phyloP scores from a whole-genome alignment of 2,329 filamentous ascomycete genomes.

The Aspergillus fumigatiaffinis region DNA sequence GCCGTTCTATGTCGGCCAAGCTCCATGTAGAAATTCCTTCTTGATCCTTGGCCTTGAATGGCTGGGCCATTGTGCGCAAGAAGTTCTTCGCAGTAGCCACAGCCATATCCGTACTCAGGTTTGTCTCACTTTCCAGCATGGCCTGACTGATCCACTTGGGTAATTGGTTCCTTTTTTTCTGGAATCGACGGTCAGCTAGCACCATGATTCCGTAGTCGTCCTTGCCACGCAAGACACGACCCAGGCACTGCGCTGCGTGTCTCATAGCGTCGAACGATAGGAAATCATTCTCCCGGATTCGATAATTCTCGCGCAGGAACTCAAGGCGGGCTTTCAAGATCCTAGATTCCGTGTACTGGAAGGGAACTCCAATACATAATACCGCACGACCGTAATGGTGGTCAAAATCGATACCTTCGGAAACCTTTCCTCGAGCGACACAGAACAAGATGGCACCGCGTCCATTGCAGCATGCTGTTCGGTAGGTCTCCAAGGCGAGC shows the following conservation, averaged over 20 bases:
- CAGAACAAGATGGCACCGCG: slow-evolving; percentile 89
- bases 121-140: slow-evolving; percentile 77
- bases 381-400: slow-evolving; percentile 97
- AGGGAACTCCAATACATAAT: slow-evolving; percentile 92
- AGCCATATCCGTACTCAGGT: slow-evolving; percentile 93
- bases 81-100: slow-evolving; percentile 86
- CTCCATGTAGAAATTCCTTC: slow-evolving; percentile 95
- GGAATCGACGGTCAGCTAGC: slow-evolving; percentile 86
- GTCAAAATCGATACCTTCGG: slow-evolving; percentile 98
- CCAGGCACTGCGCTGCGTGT: slow-evolving; percentile 95
- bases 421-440: slow-evolving; percentile 94
- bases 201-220: slow-evolving; percentile 99
- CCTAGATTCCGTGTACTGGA: slow-evolving; percentile 96
- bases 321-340: slow-evolving; percentile 94
- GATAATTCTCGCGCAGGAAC: slow-evolving; percentile 94
- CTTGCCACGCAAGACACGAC: slow-evolving; percentile 89
- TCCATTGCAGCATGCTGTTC: slow-evolving; percentile 95
- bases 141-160: slow-evolving; percentile 97
- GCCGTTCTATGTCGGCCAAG: slow-evolving; percentile 67
- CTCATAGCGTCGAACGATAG: slow-evolving; percentile 98
- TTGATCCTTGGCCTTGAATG: slow-evolving; percentile 76
- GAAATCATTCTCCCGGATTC: slow-evolving; percentile 95
- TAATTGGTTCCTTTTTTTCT: slow-evolving; percentile 83
- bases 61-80: slow-evolving; percentile 84
- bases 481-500: slow-evolving; percentile 90